Evolutionary conservation across 2,329 filamentous ascomycete genomes (phyloP).

Genomic region (Ophiostoma himal-ulmi): DNA sequence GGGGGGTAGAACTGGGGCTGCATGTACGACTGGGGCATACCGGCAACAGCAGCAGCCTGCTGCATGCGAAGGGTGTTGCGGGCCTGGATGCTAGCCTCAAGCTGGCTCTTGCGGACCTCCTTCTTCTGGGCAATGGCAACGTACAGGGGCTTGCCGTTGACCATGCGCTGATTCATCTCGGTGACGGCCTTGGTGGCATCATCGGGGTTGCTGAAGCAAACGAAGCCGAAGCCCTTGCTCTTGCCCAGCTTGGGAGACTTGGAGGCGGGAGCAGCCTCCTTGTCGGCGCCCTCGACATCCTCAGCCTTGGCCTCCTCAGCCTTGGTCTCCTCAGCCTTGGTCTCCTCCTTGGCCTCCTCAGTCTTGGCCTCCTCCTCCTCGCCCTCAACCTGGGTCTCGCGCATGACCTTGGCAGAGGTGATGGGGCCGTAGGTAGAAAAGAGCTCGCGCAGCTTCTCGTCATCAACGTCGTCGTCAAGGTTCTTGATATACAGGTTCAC

Average conservation of each 20-base stretch:
- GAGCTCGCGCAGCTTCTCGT: conserved; percentile 93
- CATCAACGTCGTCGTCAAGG: conserved; percentile 90
- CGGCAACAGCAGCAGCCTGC: conserved; percentile 85
- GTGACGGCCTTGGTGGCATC: conserved; percentile 98
- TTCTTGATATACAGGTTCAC: conserved; percentile 99
- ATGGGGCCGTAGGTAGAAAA: conserved; percentile 90
- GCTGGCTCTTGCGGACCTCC: conserved; percentile 98
- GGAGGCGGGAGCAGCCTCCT: conserved; percentile 44
- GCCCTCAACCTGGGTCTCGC: conserved; percentile 60
- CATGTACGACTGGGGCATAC: conserved; percentile 83
- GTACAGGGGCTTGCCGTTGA: conserved; percentile 93
- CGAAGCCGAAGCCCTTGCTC: conserved; percentile 99
- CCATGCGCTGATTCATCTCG: conserved; percentile 99
- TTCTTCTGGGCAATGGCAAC: conserved; percentile 98
- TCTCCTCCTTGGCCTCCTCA: conserved; percentile 54
- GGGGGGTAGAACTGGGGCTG: conserved; percentile 84
- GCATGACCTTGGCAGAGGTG: conserved; percentile 99
- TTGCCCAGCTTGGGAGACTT: conserved; percentile 77
- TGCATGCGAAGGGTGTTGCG: conserved; percentile 98
- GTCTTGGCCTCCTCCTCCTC: conserved; percentile 64
- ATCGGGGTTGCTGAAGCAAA: conserved; percentile 99
- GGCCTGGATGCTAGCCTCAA: conserved; percentile 98
- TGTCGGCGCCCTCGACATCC: conserved; percentile 52
- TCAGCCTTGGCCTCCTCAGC: conserved; percentile 21
- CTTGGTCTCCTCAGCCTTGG: neutral